Evolutionary conservation across 495 filamentous ascomycete species (phyloP).

Genomic region (Penicillium tannophilum): DNA sequence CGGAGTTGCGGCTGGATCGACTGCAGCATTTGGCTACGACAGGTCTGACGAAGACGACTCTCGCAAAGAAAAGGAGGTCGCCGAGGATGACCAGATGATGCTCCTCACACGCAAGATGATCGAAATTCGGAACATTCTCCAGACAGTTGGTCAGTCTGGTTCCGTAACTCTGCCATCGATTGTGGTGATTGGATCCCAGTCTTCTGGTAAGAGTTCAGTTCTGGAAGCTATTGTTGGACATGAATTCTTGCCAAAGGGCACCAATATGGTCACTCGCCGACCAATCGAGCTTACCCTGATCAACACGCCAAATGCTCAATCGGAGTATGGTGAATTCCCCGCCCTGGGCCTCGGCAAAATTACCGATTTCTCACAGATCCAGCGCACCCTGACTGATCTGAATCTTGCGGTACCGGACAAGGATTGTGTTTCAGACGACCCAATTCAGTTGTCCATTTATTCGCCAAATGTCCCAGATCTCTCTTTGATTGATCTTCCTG

Average conservation of each 20-base stretch:
- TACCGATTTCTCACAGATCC: slow-evolving; percentile 90
- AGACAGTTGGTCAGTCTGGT: slow-evolving; percentile 87
- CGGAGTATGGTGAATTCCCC: slow-evolving; percentile 96
- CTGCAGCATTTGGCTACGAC: slow-evolving; percentile 77
- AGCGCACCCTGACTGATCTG: slow-evolving; percentile 90
- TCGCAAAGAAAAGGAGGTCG: slow-evolving; percentile 60
- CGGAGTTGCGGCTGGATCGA: slow-evolving; percentile 58
- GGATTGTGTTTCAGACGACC: slow-evolving; percentile 94
- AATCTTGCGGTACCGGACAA: slow-evolving; percentile 89
- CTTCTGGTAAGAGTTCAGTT: slow-evolving; percentile 97
- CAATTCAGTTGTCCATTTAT: slow-evolving; percentile 92
- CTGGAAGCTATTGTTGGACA: slow-evolving; percentile 97
- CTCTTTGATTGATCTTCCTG: slow-evolving; percentile 93
- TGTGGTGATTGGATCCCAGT: slow-evolving; percentile 97
- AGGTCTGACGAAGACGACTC: slow-evolving; percentile 71
- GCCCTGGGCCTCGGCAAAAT: slow-evolving; percentile 88
- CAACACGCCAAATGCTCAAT: slow-evolving; percentile 88
- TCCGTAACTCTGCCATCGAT: slow-evolving; percentile 89
- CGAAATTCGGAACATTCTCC: slow-evolving; percentile 89
- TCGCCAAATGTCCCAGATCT: slow-evolving; percentile 95
- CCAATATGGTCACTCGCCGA: slow-evolving; percentile 96
- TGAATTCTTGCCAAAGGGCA: slow-evolving; percentile 95
- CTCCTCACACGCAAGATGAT: slow-evolving; percentile 99
- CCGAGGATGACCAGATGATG: slow-evolving; percentile 99
- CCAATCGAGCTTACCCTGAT: slow-evolving; percentile 97